Evolutionary conservation across 495 filamentous ascomycete genomes (phyloP).

Genomic region (Penicillium alfredii): DNA sequence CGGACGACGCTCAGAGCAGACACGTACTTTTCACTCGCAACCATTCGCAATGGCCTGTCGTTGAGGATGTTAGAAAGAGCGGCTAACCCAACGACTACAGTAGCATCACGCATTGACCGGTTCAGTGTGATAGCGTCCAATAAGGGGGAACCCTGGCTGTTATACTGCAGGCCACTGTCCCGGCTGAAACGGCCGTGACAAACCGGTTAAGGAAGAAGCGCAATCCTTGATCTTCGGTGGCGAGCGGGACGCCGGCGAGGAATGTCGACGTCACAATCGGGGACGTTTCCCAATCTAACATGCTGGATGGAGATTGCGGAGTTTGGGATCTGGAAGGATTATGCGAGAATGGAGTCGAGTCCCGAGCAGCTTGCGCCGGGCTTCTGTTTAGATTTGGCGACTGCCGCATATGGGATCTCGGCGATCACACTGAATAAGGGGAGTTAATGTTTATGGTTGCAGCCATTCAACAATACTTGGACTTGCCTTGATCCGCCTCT

Average conservation of each 20-base stretch:
- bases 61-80: slow-evolving; percentile 21
- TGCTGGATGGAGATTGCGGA: too few species aligned
- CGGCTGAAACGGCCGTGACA: slow-evolving; percentile 3
- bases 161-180: background rate
- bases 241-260: slow-evolving; percentile 5
- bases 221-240: slow-evolving; percentile 15
- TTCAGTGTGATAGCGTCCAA: slow-evolving; percentile 3
- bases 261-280: too few species aligned
- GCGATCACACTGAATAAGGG: slow-evolving; percentile 11
- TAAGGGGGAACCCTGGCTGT: slow-evolving; percentile 1
- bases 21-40: slow-evolving; percentile 20
- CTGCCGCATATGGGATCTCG: slow-evolving; percentile 17
- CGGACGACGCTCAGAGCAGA: slow-evolving; percentile 12
- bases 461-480: background rate
- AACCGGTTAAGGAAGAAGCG: slow-evolving; percentile 18
- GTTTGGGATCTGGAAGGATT: too few species aligned
- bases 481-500: slow-evolving; percentile 21
- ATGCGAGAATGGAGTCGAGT: background rate
- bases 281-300: too few species aligned
- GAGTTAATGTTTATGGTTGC: background rate
- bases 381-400: slow-evolving; percentile 11
- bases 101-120: slow-evolving; percentile 13
- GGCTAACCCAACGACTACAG: slow-evolving; percentile 21
- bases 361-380: slow-evolving; percentile 4
- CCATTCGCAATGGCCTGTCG: slow-evolving; percentile 11